phyloP scores from a whole-genome alignment of 1,284 basidiomycete species.

The Takashimella koratensis region DNA sequence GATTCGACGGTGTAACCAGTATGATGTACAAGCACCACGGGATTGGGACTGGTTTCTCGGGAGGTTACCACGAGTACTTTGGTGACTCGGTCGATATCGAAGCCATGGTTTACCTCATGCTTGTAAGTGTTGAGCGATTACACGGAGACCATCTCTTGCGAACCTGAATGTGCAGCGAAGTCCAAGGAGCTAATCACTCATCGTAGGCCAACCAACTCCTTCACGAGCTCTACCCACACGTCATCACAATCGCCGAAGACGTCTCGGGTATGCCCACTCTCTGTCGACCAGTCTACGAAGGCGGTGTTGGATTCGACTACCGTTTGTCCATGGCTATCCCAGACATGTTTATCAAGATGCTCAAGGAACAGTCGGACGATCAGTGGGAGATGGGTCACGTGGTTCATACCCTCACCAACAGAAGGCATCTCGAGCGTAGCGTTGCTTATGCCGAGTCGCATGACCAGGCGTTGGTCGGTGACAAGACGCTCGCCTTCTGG shows the following conservation, averaged over 20 bases:
- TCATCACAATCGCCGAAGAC: constrained; percentile 93
- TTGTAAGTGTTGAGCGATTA: constrained; percentile 57
- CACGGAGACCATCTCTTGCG: background rate
- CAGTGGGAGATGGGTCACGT: constrained; percentile 88
- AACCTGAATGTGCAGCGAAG: too few relatives aligned
- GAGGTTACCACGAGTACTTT: constrained; percentile 98
- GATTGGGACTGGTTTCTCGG: constrained; percentile 94
- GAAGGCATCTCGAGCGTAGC: constrained; percentile 83
- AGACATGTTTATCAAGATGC: constrained; percentile 99
- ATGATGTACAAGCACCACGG: constrained; percentile 99
- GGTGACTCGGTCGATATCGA: constrained; percentile 79
- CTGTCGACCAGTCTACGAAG: constrained; percentile 70
- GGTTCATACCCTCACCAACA: constrained; percentile 83
- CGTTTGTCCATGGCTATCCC: constrained; percentile 96
- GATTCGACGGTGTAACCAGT: constrained; percentile 97
- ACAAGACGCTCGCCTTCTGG: constrained; percentile 99
- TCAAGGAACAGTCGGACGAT: constrained; percentile 86
- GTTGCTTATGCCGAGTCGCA: constrained; percentile 96
- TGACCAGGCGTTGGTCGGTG: constrained; percentile 95
- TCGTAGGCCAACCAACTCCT: constrained; percentile 84
- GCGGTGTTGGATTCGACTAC: constrained; percentile 96
- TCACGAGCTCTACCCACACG: constrained; percentile 71
- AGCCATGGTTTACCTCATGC: constrained; percentile 92
- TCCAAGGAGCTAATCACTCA: background rate
- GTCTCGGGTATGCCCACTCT: constrained; percentile 96